A percentile compares a stretch with the other conserved stretches of the same genome.
phyloP scores from a whole-genome alignment of 306 rosid species.

The Leucaena leucocephala region DNA sequence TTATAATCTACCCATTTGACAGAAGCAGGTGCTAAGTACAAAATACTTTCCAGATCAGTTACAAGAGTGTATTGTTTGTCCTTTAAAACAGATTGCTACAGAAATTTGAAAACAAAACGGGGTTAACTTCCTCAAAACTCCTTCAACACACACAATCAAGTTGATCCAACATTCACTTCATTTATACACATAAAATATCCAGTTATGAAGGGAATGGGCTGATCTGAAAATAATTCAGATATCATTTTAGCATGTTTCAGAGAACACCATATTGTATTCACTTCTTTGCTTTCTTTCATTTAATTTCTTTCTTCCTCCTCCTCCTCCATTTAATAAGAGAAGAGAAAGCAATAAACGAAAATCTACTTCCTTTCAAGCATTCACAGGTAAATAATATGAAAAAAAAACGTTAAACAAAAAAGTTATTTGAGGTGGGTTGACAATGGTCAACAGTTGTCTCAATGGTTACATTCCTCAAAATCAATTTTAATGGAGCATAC shows the following conservation, averaged over 20 bases:
- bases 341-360: neutral
- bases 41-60: slow-evolving; percentile 2
- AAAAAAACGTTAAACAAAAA: no score
- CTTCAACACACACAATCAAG: slow-evolving; percentile 9
- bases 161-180: neutral
- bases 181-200: neutral
- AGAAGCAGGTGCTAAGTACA: neutral
- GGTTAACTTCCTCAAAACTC: slow-evolving; percentile 4
- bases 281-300: neutral
- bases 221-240: neutral
- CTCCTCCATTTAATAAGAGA: no score
- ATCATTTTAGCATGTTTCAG: neutral
- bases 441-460: no score
- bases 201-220: neutral
- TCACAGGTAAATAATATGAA: neutral
- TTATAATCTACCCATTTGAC: neutral
- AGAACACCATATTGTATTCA: neutral
- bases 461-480: no score
- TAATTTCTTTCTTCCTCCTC: neutral
- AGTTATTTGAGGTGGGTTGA: no score
- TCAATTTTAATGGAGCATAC: no score
- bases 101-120: neutral
- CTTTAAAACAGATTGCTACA: neutral
- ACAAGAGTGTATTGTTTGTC: neutral
- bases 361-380: neutral